phyloP scores from a whole-genome alignment of 768 basidiomycete species.

The Termitomyces sp. region DNA sequence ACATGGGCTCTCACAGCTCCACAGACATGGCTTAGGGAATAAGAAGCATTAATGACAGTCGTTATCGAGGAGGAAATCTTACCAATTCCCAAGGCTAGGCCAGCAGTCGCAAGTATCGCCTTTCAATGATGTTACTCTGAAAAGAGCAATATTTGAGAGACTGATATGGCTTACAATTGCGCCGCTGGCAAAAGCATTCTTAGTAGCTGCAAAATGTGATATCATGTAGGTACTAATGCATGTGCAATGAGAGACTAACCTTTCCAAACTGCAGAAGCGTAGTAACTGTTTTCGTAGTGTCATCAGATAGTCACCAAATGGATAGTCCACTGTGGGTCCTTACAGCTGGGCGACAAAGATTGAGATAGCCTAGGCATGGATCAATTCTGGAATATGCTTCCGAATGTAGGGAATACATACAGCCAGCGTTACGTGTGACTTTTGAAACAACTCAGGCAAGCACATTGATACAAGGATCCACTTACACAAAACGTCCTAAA shows the following conservation, averaged over 20 bases:
- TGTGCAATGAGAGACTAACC: not conserved
- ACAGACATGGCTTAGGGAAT: not conserved
- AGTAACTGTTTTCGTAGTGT: slow-evolving; percentile 4
- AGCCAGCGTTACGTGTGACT: slow-evolving; percentile 13
- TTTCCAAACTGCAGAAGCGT: slow-evolving; percentile 10
- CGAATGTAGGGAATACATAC: not conserved
- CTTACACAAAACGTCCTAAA: slow-evolving; percentile 12
- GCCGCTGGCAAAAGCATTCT: slow-evolving; percentile 7
- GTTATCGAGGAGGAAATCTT: not conserved
- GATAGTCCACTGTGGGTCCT: not conserved
- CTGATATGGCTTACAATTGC: slow-evolving; percentile 1
- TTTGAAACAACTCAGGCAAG: not conserved
- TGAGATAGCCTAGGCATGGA: slow-evolving; percentile 1
- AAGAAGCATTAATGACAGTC: not conserved
- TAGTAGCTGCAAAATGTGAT: slow-evolving; percentile 2
- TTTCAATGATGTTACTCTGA: not conserved
- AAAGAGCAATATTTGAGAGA: not conserved
- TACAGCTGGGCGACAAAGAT: slow-evolving; percentile 12
- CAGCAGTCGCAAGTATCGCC: slow-evolving; percentile 10
- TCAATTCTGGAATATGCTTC: not conserved
- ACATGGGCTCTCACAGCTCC: not conserved
- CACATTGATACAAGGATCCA: not conserved
- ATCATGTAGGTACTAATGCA: not conserved
- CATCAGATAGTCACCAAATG: not conserved
- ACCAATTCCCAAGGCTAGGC: slow-evolving; percentile 12